Base-by-base conservation (phyloP, 2,329 filamentous ascomycete species). In the Botrytis fragariae region DNA sequence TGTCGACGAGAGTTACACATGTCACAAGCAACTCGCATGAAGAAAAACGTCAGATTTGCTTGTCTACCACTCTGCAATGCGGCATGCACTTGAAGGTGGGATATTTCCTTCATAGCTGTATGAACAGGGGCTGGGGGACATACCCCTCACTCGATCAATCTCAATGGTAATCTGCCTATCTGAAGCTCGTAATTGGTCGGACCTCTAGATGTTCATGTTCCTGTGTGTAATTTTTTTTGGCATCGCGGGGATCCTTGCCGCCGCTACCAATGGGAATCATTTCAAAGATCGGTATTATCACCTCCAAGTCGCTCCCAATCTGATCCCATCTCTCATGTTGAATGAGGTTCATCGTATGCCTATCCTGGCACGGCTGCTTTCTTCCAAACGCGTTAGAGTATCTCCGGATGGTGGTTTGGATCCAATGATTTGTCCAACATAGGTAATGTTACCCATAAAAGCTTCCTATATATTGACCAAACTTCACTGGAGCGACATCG, bases 171-270 rank as follows among this genome's bases (percentile, higher is more conserved):
- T 72, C 63, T 57, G 37, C 51, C 51, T 72, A 72, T 72, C 62
- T 70, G 42, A 42, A 61, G 63, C 63, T 69, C 20, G 16, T 51
- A 18, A 72, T 72, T 72, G 71, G 71, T 69, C 63, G 22, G 37
- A 67, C 1, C 62, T 42, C 29, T n/a, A 22, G 22, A 69, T 20
- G n/a, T 32, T 60, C 62, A 61, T 62, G 51, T 72, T 72, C 44
- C 71, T 72, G 71, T 72, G 71, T 72, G 71, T 72, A 72, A 72
- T 60, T 37, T 48, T 54, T 67, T 68, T 72, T 48, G 48, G 51
- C 51, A 35, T 29, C 39, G 71, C 62, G 71, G 71, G 70, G 71
- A 72, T 42, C 71, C 71, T 69, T 72, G 63, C 20, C n/a, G 61
- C 70, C 25, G 18, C 37, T 20, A 42, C 65, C 65, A 69, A 69